phyloP scores from a whole-genome alignment of 2,329 filamentous ascomycete genomes.

The Zalaria obscura region DNA sequence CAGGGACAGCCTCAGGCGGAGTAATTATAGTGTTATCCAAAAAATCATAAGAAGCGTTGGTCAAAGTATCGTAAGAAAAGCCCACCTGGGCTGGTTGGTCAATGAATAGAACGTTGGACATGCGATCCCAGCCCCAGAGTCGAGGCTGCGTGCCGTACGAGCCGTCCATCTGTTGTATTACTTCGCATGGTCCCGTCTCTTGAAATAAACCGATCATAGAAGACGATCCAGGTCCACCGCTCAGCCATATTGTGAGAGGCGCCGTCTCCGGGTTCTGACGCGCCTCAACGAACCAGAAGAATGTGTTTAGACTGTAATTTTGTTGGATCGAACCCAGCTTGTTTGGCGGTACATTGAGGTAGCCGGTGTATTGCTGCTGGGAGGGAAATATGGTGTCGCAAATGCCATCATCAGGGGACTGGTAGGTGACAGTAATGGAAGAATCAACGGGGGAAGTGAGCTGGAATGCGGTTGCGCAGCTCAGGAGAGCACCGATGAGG shows the following conservation, averaged over 20 bases:
- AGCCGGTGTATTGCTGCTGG: slow-evolving; percentile 59
- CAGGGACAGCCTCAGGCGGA: slow-evolving; percentile 14
- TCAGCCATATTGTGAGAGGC: slow-evolving; percentile 50
- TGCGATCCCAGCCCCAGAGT: slow-evolving; percentile 52
- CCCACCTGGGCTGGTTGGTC: slow-evolving; percentile 55
- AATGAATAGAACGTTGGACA: slow-evolving; percentile 45
- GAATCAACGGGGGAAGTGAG: slow-evolving; percentile 48
- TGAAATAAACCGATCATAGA: slow-evolving; percentile 51
- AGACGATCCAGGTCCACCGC: slow-evolving; percentile 51
- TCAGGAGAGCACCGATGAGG: not conserved
- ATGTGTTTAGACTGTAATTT: slow-evolving; percentile 46
- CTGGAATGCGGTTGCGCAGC: not conserved
- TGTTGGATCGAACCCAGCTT: slow-evolving; percentile 33
- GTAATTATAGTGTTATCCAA: slow-evolving; percentile 25
- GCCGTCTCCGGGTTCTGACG: slow-evolving; percentile 32
- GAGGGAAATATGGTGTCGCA: slow-evolving; percentile 50
- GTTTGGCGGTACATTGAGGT: slow-evolving; percentile 43
- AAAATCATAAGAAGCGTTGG: slow-evolving; percentile 45
- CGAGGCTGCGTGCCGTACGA: slow-evolving; percentile 40
- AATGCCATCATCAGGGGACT: slow-evolving; percentile 42
- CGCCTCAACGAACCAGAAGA: slow-evolving; percentile 53
- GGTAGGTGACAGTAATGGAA: slow-evolving; percentile 55
- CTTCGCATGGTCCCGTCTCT: slow-evolving; percentile 38
- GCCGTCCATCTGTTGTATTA: slow-evolving; percentile 27
- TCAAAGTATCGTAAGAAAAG: slow-evolving; percentile 51